Conservation (phyloP, 768 basidiomycete genomes). For the Trametes cinnabarina region DNA sequence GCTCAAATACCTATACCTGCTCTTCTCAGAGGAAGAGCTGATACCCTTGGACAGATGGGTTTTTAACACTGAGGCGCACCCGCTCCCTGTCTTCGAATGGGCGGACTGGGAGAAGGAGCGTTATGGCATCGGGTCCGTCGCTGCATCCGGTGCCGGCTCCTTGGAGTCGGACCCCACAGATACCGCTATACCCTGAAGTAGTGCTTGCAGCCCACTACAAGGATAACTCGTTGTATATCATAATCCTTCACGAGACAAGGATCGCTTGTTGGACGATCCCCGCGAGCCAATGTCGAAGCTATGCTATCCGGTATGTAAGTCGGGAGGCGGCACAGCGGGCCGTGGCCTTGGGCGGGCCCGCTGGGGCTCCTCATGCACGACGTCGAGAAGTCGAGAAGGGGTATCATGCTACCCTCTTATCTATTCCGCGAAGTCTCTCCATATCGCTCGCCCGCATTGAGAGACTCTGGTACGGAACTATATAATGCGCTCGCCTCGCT, state of each 20-base stretch:
- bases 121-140: constrained; percentile 6
- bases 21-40: constrained; percentile 64
- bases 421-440: not conserved
- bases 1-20: constrained; percentile 67
- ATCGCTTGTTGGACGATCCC: too few relatives aligned
- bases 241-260: too few relatives aligned
- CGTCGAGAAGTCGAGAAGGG: not conserved
- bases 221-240: too few relatives aligned
- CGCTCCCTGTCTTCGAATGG: constrained; percentile 69
- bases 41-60: constrained; percentile 45
- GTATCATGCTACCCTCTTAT: constrained; percentile 10
- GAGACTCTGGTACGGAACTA: not conserved
- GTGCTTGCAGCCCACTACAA: too few relatives aligned
- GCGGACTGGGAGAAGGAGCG: constrained; percentile 42
- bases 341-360: not conserved
- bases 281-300: too few relatives aligned
- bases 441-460: not conserved
- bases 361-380: not conserved
- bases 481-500: not conserved
- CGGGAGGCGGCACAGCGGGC: not conserved
- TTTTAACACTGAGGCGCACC: constrained; percentile 63
- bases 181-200: too few relatives aligned
- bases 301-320: too few relatives aligned
- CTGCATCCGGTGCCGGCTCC: not conserved
- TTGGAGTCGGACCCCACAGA: too few relatives aligned